These are phyloP conservation scores for Nigrospora osmanthi DNA, from an alignment of 2,329 filamentous ascomycete genomes.

Conservation along the genomic window DNA sequence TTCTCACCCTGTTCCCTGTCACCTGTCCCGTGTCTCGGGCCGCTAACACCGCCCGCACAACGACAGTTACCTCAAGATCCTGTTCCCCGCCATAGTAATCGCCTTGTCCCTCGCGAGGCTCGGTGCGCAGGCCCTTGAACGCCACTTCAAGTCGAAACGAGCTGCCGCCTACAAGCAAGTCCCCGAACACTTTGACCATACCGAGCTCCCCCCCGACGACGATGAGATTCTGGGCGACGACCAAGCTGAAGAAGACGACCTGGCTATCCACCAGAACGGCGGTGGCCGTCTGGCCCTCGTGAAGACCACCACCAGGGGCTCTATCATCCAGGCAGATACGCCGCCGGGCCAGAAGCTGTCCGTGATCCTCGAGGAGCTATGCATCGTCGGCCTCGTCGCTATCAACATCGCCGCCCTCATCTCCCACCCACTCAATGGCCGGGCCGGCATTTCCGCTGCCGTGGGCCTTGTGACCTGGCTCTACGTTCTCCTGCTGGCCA, in stretches of 20 bases:
- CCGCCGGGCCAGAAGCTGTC: slow-evolving; percentile 67
- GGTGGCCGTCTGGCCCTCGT: slow-evolving; percentile 49
- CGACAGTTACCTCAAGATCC: slow-evolving; percentile 66
- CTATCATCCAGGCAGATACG: slow-evolving; percentile 64
- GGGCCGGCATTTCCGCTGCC: slow-evolving; percentile 52
- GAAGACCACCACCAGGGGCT: slow-evolving; percentile 55
- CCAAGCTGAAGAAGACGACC: slow-evolving; percentile 49
- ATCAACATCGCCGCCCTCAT: slow-evolving; percentile 60
- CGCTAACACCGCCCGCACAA: slow-evolving; percentile 4
- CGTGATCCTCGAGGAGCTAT: slow-evolving; percentile 66
- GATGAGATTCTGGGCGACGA: slow-evolving; percentile 41
- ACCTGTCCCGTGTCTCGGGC: not conserved
- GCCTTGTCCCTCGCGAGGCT: slow-evolving; percentile 64
- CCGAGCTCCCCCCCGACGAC: slow-evolving; percentile 41
- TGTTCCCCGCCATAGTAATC: slow-evolving; percentile 69
- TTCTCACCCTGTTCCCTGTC: slow-evolving; percentile 15
- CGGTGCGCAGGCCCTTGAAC: slow-evolving; percentile 46
- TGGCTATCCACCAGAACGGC: slow-evolving; percentile 39
- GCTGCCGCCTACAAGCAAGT: slow-evolving; percentile 50
- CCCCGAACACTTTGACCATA: slow-evolving; percentile 38
- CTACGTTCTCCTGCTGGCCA: slow-evolving; percentile 69
- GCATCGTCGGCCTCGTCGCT: slow-evolving; percentile 62
- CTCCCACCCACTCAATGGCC: slow-evolving; percentile 48
- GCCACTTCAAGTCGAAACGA: slow-evolving; percentile 43
- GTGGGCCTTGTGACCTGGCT: slow-evolving; percentile 68